phyloP scores from a whole-genome alignment of 805 yeast genomes.

The Saccharomycopsis microspora region DNA sequence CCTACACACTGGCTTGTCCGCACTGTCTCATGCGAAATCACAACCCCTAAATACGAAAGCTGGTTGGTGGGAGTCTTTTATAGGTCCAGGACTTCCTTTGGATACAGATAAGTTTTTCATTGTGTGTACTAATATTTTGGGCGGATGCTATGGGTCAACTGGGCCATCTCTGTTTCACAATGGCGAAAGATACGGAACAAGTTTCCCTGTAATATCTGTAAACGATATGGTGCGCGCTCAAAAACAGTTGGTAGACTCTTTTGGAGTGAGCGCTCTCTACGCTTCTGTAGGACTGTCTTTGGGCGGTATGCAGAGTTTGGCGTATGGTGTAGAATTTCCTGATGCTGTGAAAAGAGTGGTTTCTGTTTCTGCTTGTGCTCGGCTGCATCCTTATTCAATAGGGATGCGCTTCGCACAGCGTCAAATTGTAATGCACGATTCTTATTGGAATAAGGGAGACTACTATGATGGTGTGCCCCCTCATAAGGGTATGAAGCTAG shows the following conservation, averaged over 20 bases:
- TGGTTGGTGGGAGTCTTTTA: constrained; percentile 96
- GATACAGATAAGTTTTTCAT: constrained; percentile 78
- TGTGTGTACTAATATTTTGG: constrained; percentile 83
- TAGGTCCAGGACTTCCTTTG: constrained; percentile 64
- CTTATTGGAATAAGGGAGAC: constrained; percentile 87
- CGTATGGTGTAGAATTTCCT: constrained; percentile 77
- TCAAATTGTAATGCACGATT: constrained; percentile 89
- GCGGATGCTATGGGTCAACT: constrained; percentile 92
- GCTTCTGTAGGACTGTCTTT: constrained; percentile 86
- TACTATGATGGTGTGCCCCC: constrained; percentile 73
- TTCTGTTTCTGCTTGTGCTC: constrained; percentile 84
- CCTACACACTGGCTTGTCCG: constrained; percentile 84
- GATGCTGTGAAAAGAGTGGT: constrained; percentile 62
- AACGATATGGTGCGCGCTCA: constrained; percentile 92
- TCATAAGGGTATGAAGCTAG: constrained; percentile 89
- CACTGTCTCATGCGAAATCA: constrained; percentile 88
- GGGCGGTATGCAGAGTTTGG: constrained; percentile 99
- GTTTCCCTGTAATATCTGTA: constrained; percentile 77
- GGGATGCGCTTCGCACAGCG: constrained; percentile 91
- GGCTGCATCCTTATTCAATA: constrained; percentile 88
- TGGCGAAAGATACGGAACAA: constrained; percentile 66
- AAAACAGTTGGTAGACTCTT: constrained; percentile 52
- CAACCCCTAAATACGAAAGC: constrained; percentile 54
- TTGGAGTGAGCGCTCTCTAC: constrained; percentile 52
- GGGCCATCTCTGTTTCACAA: constrained; percentile 84